A percentile compares a stretch with the other conserved stretches of the same genome.
Evolutionary conservation across 2,329 filamentous ascomycete genomes (phyloP).

Genomic region (Stagonosporopsis vannaccii): DNA sequence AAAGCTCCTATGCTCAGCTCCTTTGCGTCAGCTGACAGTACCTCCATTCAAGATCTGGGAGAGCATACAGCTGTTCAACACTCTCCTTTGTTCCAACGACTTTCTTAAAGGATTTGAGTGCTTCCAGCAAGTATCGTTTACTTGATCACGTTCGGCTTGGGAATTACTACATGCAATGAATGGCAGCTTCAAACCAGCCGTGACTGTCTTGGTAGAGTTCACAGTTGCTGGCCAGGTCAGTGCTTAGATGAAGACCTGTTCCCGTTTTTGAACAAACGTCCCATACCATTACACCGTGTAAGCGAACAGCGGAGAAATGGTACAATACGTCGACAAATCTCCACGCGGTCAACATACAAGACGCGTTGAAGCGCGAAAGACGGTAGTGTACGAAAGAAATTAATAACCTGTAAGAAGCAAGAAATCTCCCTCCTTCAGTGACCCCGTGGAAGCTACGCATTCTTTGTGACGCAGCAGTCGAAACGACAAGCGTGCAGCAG

Average conservation of each 20-base stretch:
- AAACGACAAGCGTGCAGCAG: conserved; percentile 26
- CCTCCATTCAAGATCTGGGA: conserved; percentile 55
- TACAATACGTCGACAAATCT: conserved; percentile 22
- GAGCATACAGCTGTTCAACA: conserved; percentile 51
- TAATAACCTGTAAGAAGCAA: conserved; percentile 18
- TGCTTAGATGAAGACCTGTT: conserved; percentile 53
- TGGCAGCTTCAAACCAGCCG: conserved; percentile 25
- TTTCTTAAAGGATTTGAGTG: conserved; percentile 47
- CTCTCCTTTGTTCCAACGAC: conserved; percentile 45
- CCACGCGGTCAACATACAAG: conserved; percentile 27
- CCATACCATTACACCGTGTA: conserved; percentile 46
- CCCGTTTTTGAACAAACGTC: conserved; percentile 53
- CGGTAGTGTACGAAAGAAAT: conserved; percentile 38
- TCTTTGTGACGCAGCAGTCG: conserved; percentile 30
- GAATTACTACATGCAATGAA: conserved; percentile 36
- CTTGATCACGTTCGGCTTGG: conserved; percentile 48
- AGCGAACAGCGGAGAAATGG: conserved; percentile 26
- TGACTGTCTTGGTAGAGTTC: conserved; percentile 25
- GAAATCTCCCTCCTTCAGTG: conserved; percentile 20
- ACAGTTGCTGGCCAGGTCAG: conserved; percentile 36
- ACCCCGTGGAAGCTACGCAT: conserved; percentile 29
- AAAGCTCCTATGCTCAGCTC: conserved; percentile 44
- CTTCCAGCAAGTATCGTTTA: conserved; percentile 50
- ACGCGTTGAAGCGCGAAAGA: conserved; percentile 16
- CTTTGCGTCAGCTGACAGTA: conserved; percentile 42